Evolutionary conservation across 495 filamentous ascomycete genomes (phyloP), one percentile per base, ranked within the genome.

Genomic region (Lasiosphaeria hispida): DNA sequence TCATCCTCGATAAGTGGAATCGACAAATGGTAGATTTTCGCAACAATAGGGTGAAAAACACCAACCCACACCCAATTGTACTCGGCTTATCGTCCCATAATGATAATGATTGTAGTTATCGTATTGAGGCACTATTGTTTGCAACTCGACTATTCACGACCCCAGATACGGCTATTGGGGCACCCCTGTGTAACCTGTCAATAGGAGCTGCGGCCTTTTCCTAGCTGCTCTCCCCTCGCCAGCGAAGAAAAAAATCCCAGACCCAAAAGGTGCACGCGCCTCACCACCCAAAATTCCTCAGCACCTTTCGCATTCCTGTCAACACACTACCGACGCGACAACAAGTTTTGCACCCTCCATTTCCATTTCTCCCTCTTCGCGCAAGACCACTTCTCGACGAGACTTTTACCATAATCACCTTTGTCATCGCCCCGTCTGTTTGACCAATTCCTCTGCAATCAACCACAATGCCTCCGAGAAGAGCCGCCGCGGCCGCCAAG

Each of bases 381-480:
- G 14, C 39, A 41, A 15, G 23, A 30, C 2, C 23, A 30, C 2
- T 41, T 11, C 36, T 13, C 13, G 19, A n/a, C 13, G 18, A 13
- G 7, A 4, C 3, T 33, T 41, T 10, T 10, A 10, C 3, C 23
- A 43, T 37, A 14, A 4, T n/a, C 10, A 33, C 1, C n/a, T 40
- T 33, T 34, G 30, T 18, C 5, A 33, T 44, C 19, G 15, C 17
- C 18, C 11, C 40, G 7, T 15, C 39, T 14, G 10, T 15, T 30
- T 43, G 41, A 40, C 10, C 30, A 14, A 15, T 37, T 41, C 39
- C 3, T 15, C 23, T 30, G 23, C 41, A 40, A 14, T 8, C 17
- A 8, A 23, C 14, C 36, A 35, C 55, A 19, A 70, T 70, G 67
- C 65, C 67, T 61, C 67, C 67, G 49, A 68, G 64, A 37, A 63